These are phyloP conservation scores for Catunica adiposa DNA, from an alignment of 2,329 filamentous ascomycete genomes.

Conservation along the genomic window DNA sequence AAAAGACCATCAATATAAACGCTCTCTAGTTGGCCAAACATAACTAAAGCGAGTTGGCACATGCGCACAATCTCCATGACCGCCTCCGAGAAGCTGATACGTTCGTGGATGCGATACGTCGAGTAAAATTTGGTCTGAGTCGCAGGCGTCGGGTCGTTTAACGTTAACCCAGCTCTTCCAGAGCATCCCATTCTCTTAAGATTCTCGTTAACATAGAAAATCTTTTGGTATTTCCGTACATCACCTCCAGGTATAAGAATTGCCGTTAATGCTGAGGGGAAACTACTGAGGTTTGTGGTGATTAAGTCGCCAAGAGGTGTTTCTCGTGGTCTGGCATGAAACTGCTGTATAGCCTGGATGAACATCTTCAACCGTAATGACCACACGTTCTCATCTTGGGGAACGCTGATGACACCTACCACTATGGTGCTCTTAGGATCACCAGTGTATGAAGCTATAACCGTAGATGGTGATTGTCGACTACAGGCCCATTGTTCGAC, in stretches of 20 bases:
- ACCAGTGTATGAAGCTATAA: slow-evolving; percentile 86
- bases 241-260: slow-evolving; percentile 81
- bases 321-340: slow-evolving; percentile 68
- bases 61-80: slow-evolving; percentile 81
- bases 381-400: slow-evolving; percentile 64
- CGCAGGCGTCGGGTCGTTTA: slow-evolving; percentile 60
- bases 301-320: slow-evolving; percentile 72
- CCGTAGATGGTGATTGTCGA: slow-evolving; percentile 70
- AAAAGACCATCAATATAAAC: slow-evolving; percentile 84
- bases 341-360: slow-evolving; percentile 71
- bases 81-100: slow-evolving; percentile 57
- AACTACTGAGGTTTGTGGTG: slow-evolving; percentile 84
- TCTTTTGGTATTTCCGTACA: slow-evolving; percentile 57
- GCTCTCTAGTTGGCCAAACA: slow-evolving; percentile 75
- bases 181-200: slow-evolving; percentile 85
- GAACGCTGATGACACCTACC: slow-evolving; percentile 66
- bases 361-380: slow-evolving; percentile 64
- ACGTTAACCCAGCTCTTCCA: slow-evolving; percentile 68
- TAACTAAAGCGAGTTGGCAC: slow-evolving; percentile 72
- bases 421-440: slow-evolving; percentile 63
- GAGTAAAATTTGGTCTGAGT: slow-evolving; percentile 85
- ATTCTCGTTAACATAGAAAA: slow-evolving; percentile 89
- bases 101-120: slow-evolving; percentile 74
- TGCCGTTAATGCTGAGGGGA: slow-evolving; percentile 84
- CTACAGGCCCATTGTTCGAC: slow-evolving; percentile 98